Conservation (phyloP, 2,329 filamentous ascomycete species). For the Xylaria hypoxylon region DNA sequence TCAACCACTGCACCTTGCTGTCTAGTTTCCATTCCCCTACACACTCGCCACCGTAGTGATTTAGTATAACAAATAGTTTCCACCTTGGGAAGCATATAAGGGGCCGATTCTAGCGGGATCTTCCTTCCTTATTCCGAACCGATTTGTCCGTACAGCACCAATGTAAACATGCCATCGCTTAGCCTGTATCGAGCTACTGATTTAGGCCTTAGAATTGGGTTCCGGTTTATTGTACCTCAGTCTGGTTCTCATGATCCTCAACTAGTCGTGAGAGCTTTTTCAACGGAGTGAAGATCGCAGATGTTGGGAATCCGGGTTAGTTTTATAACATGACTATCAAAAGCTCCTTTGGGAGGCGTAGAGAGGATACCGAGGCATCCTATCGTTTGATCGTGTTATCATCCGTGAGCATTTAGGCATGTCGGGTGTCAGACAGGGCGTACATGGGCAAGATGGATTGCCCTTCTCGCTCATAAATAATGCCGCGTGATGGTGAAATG, state of each 20-base stretch:
- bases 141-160: conserved; percentile 1
- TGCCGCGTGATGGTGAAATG: not conserved
- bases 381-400: conserved; percentile 9
- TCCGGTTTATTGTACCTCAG: not conserved
- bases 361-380: not conserved
- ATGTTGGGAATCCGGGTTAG: not conserved
- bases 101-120: not conserved
- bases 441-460: not conserved
- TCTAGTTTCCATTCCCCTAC: not conserved
- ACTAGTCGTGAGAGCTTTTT: not conserved
- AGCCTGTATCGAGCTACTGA: not conserved
- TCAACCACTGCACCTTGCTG: not conserved
- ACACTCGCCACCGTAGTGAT: conserved; percentile 1
- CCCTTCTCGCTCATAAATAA: not conserved
- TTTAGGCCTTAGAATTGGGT: not conserved
- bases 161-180: conserved; percentile 1
- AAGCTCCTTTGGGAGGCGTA: not conserved
- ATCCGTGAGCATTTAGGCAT: not conserved
- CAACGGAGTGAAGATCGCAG: not conserved
- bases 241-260: not conserved
- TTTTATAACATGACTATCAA: not conserved
- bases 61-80: conserved; percentile 1
- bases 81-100: not conserved
- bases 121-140: not conserved
- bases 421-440: not conserved